These are phyloP conservation scores for Thymus quinquecostatus DNA, from an alignment of 257 asterid genomes.

Conservation along the genomic window DNA sequence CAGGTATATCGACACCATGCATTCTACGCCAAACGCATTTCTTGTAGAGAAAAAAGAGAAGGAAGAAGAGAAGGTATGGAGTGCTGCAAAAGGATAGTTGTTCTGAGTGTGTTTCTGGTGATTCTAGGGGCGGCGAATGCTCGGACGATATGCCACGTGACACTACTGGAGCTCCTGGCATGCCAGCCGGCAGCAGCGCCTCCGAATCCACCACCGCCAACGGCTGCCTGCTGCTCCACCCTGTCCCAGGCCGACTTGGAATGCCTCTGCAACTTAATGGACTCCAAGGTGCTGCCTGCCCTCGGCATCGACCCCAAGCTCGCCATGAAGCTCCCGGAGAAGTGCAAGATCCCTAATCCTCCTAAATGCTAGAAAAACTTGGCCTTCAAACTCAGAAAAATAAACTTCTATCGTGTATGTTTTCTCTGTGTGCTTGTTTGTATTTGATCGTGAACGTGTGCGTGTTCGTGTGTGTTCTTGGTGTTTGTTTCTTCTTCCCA, in stretches of 20 bases:
- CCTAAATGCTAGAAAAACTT: conserved; percentile 36
- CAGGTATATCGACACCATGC: not conserved
- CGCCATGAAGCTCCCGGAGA: conserved; percentile 56
- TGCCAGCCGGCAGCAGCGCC: conserved; percentile 56
- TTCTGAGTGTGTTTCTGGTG: conserved; percentile 17
- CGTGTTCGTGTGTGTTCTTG: not conserved
- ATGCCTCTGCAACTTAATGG: conserved; percentile 63
- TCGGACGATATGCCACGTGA: conserved; percentile 51
- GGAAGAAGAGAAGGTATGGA: conserved; percentile 2
- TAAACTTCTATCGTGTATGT: not conserved
- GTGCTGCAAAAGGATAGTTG: conserved; percentile 17
- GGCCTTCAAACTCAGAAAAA: not conserved
- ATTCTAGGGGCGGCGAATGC: conserved; percentile 22
- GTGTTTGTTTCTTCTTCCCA: not conserved
- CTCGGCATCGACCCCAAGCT: conserved; percentile 60
- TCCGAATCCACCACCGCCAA: conserved; percentile 49
- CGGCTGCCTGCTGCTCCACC: conserved; percentile 59
- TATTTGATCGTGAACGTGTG: not conserved
- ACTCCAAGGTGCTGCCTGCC: conserved; percentile 49
- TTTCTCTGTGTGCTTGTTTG: not conserved
- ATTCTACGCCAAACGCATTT: not conserved
- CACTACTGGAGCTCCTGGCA: conserved; percentile 45
- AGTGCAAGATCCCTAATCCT: conserved; percentile 50
- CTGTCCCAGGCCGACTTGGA: conserved; percentile 51
- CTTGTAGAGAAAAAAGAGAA: too few relatives aligned